Evolutionary conservation across 306 rosid species (phyloP), one percentile per base, ranked within the genome.

Genomic region (Casuarina glauca): DNA sequence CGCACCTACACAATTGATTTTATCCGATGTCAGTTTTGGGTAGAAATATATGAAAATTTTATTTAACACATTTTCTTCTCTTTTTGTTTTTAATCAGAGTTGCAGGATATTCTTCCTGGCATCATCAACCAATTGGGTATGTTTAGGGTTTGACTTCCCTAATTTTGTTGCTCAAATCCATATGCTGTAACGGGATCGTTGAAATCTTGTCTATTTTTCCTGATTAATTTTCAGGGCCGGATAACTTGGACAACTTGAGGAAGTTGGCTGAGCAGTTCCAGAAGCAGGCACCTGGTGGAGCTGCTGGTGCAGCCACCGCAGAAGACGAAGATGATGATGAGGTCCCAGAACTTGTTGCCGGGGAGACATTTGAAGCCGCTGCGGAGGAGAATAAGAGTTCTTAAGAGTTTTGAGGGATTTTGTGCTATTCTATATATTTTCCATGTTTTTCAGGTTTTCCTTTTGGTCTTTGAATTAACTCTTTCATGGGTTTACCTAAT

Each of bases 61-160:
- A 72, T 49, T 51, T 81, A 72, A 86, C 73, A 7, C 68, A 2
- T 60, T 57, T 77, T 74, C 51, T 36, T 13, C 58, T 10, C 73
- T 78, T 36, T 26, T 26, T 26, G 32, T 26, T 26, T 26, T 26
- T 26, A 26, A 26, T 26, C 93, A 94, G 97, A 94, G 71, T 92
- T 94, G 93, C 98, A 94, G 82, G 97, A 94, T 77, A 94, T 94
- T 64, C 98, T 92, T 63, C 97, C 98, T 3, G 92, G 84, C 81
- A 92, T 92, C 32, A 89, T 92, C 87, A 84, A 90, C 79, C 98
- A 94, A 81, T 83, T 94, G 86, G 98, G 98, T 94, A 83, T 63
- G 84, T 74, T 58, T 55, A n/a, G 44, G 13, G 2, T 39, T 38
- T 39, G 11, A 9, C 20, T 8, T 26, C 7, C 1, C 16, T 1